Base-by-base conservation (phyloP, 2,329 filamentous ascomycete species). In the Aspergillus sp. region DNA sequence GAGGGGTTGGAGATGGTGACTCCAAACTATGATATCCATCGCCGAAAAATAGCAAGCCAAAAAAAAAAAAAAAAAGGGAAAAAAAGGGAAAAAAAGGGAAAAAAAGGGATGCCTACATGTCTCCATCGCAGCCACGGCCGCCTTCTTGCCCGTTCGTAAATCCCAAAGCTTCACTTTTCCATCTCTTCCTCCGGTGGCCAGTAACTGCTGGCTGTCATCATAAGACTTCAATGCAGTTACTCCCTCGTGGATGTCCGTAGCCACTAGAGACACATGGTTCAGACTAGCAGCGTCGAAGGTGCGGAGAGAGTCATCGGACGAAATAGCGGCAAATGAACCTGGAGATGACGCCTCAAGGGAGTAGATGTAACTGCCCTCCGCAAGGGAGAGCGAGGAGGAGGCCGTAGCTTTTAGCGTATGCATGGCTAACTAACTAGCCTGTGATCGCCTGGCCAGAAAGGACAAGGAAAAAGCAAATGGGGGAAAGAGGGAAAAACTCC, bases 301-400 rank as follows among this genome's bases (percentile, higher is more conserved):
- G 14, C 77, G 75, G 54, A 80, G 66, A 18, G 78, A 80, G 66
- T 80, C 76, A 69, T 80, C 77, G 18, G 78, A 80, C 7, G 77
- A 77, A 57, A 80, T 80, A 47, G 75, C 76, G 14, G 77, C 77
- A 49, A 80, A 72, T 9, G 67, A 66, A 24, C 66, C 66, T 24
- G 66, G 62, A 14, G 69, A 68, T 7, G 69, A 68, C 2, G 70
- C 62, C 6, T 71, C 66, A 54, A 80, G 69, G 10, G 72, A 71
- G 65, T 80, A 80, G 63, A 80, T 79, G 68, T 80, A 80, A 61
- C 72, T 78, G 31, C 73, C 72, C 42, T 71, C 55, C 1, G 77
- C 72, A 1, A 79, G 69, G 20, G 71, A 73, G 47, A 79, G 67
- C n/a, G 73, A 73, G 10, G 76, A 77, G 11, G 72, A 71, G 29